A percentile compares a stretch with the other conserved stretches of the same genome.
Conservation (phyloP, 768 basidiomycete species). For the Leccinum longicurvipes region DNA sequence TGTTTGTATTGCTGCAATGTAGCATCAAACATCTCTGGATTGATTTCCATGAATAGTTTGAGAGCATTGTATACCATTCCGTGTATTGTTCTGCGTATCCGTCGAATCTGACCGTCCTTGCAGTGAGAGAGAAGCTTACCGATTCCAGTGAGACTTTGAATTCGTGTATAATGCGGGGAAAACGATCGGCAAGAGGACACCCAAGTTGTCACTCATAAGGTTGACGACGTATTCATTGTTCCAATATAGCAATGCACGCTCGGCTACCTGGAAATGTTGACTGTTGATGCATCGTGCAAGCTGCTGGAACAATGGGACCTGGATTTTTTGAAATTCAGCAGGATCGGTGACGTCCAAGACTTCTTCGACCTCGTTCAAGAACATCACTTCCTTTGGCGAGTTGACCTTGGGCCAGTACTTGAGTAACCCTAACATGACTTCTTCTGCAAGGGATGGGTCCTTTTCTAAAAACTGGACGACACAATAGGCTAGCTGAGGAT, state of each 20-base stretch:
- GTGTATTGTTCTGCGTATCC: constrained; percentile 79
- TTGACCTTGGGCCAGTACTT: constrained; percentile 99
- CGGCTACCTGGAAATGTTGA: constrained; percentile 99
- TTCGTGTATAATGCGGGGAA: constrained; percentile 96
- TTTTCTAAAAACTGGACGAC: constrained; percentile 99
- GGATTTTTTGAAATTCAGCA: constrained; percentile 93
- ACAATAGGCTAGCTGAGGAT: constrained; percentile 98
- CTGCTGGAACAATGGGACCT: constrained; percentile 88
- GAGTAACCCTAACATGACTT: constrained; percentile 94
- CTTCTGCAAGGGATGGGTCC: constrained; percentile 87
- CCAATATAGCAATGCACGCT: constrained; percentile 96
- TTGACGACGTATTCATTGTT: constrained; percentile 99
- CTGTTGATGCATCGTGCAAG: constrained; percentile 96
- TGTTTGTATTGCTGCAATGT: constrained; percentile 92
- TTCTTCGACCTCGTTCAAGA: constrained; percentile 98
- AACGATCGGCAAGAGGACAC: constrained; percentile 87
- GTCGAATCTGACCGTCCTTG: constrained; percentile 7
- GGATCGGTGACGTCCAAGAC: constrained; percentile 98
- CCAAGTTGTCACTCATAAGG: constrained; percentile 95
- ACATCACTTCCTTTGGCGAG: constrained; percentile 99
- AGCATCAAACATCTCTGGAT: constrained; percentile 93
- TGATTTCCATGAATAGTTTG: constrained; percentile 99
- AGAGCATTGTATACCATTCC: constrained; percentile 99
- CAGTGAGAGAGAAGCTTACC: constrained; percentile 50
- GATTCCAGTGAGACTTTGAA: constrained; percentile 97